Evolutionary conservation across 768 basidiomycete species (phyloP).

Genomic region (Cubamyces sp.): DNA sequence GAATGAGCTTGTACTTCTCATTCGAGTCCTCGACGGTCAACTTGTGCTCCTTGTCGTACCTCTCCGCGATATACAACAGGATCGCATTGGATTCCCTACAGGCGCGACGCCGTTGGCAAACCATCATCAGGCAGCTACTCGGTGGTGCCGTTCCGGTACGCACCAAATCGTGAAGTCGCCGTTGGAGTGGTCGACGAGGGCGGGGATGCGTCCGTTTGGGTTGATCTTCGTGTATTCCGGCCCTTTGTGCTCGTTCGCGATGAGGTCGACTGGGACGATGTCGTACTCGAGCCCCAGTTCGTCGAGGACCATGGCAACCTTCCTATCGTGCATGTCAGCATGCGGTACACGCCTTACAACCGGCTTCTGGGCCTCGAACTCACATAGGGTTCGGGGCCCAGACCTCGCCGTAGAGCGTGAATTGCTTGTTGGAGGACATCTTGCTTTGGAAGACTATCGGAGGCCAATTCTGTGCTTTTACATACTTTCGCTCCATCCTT

Average conservation of each 20-base stretch:
- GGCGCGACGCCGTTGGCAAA: not conserved
- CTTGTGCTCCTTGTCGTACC: conserved; percentile 49
- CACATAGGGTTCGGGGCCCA: too few species aligned
- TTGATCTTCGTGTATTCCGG: conserved; percentile 34
- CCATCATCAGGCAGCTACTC: not conserved
- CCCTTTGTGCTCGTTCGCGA: conserved; percentile 32
- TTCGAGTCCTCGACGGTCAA: conserved; percentile 22
- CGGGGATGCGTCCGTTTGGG: conserved; percentile 43
- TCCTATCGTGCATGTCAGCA: conserved; percentile 18
- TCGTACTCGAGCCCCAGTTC: conserved; percentile 37
- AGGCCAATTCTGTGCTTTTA: too few species aligned
- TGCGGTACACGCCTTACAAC: not conserved
- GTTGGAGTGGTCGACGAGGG: conserved; percentile 39
- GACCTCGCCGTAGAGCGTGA: too few species aligned
- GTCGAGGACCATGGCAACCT: conserved; percentile 32
- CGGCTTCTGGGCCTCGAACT: too few species aligned
- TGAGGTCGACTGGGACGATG: conserved; percentile 31
- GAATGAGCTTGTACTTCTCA: conserved; percentile 31
- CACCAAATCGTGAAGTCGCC: conserved; percentile 38
- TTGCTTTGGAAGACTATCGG: too few species aligned
- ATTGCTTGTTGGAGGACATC: too few species aligned
- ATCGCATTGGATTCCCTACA: conserved; percentile 44
- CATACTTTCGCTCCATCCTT: too few species aligned
- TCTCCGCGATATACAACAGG: conserved; percentile 46
- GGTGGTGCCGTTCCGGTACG: not conserved